These are phyloP conservation scores for Magnusiomyces suaveolens DNA, from an alignment of 1,139 yeast species.

Conservation along the genomic window DNA sequence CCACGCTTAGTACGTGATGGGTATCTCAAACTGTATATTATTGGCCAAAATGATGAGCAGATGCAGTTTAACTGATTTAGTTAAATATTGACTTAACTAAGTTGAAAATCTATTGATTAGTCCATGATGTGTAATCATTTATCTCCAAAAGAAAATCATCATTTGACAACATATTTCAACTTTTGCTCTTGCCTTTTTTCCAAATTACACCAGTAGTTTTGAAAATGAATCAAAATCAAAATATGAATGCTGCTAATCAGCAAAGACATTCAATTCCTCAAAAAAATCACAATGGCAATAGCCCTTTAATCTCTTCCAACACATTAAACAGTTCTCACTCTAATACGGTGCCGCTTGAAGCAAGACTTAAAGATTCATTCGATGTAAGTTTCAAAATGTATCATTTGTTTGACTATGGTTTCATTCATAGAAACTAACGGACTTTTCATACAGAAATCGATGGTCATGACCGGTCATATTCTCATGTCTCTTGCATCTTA, in stretches of 20 bases:
- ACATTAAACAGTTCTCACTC: neutral
- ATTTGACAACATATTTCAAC: too few relatives aligned
- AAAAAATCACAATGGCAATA: neutral
- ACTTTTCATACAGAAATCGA: neutral
- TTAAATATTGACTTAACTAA: too few relatives aligned
- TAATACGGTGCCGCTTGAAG: neutral
- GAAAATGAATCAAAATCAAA: neutral
- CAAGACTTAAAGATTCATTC: neutral
- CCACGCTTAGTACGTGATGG: too few relatives aligned
- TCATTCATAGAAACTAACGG: neutral
- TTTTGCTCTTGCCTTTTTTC: too few relatives aligned
- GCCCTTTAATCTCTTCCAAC: neutral
- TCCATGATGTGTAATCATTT: too few relatives aligned
- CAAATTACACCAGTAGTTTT: too few relatives aligned
- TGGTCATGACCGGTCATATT: neutral
- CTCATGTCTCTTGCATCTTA: neutral
- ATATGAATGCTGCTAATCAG: neutral
- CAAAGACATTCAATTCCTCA: neutral
- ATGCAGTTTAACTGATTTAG: neutral
- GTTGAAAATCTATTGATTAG: too few relatives aligned
- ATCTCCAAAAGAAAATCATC: too few relatives aligned
- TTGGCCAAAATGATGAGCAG: too few relatives aligned
- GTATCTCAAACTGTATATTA: too few relatives aligned
- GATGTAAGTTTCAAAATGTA: neutral
- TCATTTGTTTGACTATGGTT: neutral